phyloP scores from a whole-genome alignment of 495 filamentous ascomycete genomes.

The Annulohypoxylon bovei region DNA sequence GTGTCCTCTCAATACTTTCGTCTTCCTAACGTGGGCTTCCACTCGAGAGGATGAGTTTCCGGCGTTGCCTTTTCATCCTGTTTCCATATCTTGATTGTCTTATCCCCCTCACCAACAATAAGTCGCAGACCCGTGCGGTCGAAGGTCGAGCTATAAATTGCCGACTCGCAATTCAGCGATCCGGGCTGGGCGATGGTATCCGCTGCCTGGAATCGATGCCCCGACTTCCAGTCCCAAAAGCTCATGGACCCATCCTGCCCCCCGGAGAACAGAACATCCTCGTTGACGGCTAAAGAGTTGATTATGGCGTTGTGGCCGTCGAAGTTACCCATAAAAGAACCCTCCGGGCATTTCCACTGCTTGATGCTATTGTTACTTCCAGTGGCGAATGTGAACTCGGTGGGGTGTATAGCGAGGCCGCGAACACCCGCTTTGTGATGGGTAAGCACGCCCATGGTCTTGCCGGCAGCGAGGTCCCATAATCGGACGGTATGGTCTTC shows the following conservation, averaged over 20 bases:
- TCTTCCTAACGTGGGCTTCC: constrained; percentile 82
- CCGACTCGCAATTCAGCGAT: constrained; percentile 90
- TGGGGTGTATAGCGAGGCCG: constrained; percentile 84
- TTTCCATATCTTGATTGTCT: constrained; percentile 98
- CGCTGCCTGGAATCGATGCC: constrained; percentile 84
- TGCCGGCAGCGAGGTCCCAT: constrained; percentile 96
- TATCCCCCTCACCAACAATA: constrained; percentile 95
- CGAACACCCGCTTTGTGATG: constrained; percentile 99
- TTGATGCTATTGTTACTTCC: constrained; percentile 95
- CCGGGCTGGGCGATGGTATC: constrained; percentile 95
- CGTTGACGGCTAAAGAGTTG: constrained; percentile 92
- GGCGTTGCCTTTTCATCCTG: constrained; percentile 88
- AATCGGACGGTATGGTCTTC: constrained; percentile 92
- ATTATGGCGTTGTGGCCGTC: constrained; percentile 96
- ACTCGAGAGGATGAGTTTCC: constrained; percentile 90
- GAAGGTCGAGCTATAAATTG: constrained; percentile 91
- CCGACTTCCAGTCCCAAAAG: constrained; percentile 99
- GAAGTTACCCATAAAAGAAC: constrained; percentile 99
- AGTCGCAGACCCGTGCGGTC: constrained; percentile 88
- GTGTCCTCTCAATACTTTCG: constrained; percentile 49
- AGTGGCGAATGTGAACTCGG: constrained; percentile 95
- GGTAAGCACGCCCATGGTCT: constrained; percentile 93
- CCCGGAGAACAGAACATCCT: constrained; percentile 93
- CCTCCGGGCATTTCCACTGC: constrained; percentile 99
- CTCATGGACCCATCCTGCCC: constrained; percentile 96